A percentile compares a stretch with the other conserved stretches of the same genome.
Conservation (phyloP, 129 eudicot species). For the Scalesia atractyloides region DNA sequence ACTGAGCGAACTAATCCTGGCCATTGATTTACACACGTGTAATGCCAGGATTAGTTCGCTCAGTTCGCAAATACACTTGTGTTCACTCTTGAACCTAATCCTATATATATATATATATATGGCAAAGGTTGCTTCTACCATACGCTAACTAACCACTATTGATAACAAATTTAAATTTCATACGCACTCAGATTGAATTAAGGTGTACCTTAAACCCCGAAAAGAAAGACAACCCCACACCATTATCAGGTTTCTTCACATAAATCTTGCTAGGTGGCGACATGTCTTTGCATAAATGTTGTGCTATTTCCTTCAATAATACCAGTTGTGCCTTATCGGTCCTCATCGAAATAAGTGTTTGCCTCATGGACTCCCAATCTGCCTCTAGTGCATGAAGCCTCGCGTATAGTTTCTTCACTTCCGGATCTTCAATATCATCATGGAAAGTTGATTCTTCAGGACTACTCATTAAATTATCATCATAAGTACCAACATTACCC, state of each 20-base stretch:
- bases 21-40: too few species aligned
- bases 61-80: too few species aligned
- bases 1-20: too few species aligned
- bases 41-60: too few species aligned
- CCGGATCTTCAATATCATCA: slow-evolving; percentile 60
- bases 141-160: slow-evolving; percentile 10
- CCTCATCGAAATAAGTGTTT: slow-evolving; percentile 78
- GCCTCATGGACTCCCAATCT: slow-evolving; percentile 94
- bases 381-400: slow-evolving; percentile 98
- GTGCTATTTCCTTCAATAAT: slow-evolving; percentile 82
- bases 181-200: not conserved
- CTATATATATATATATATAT: too few species aligned
- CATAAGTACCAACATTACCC: slow-evolving; percentile 47
- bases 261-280: slow-evolving; percentile 42
- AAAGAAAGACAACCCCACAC: slow-evolving; percentile 45
- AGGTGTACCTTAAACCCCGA: slow-evolving; percentile 63
- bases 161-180: not conserved
- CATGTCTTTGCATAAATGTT: slow-evolving; percentile 73
- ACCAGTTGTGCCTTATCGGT: slow-evolving; percentile 95
- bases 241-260: slow-evolving; percentile 44
- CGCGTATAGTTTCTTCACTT: slow-evolving; percentile 68
- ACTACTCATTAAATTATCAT: slow-evolving; percentile 52
- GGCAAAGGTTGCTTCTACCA: too few species aligned
- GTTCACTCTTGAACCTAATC: too few species aligned
- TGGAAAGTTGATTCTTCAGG: slow-evolving; percentile 51